Evolutionary conservation across 805 yeast species (phyloP).

Genomic region (Tetrapisispora namnaoensis): DNA sequence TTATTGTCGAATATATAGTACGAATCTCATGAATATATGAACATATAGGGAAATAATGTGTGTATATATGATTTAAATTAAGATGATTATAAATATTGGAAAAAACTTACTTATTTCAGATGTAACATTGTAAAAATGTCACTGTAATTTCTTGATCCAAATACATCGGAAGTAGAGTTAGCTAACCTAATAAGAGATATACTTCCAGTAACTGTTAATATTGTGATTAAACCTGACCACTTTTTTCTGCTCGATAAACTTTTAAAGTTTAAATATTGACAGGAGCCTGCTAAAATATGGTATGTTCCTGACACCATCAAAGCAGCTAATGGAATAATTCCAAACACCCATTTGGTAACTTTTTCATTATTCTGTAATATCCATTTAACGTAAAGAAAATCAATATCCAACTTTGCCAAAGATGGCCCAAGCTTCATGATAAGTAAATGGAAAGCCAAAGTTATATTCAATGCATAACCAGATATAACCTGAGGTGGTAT

Average conservation of each 20-base stretch:
- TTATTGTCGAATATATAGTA: background rate
- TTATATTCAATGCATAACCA: slow-evolving; percentile 16
- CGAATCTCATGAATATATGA: background rate
- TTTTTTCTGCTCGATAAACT: slow-evolving; percentile 11
- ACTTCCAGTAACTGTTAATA: slow-evolving; percentile 9
- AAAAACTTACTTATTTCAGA: background rate
- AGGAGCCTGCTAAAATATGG: slow-evolving; percentile 18
- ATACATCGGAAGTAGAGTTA: background rate
- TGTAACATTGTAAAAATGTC: slow-evolving; percentile 6
- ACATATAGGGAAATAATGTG: background rate
- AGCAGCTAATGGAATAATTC: slow-evolving; percentile 15
- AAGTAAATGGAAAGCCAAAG: slow-evolving; percentile 13
- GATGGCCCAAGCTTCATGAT: slow-evolving; percentile 14
- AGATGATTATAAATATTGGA: background rate
- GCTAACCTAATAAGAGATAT: slow-evolving; percentile 13
- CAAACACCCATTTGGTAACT: slow-evolving; percentile 14
- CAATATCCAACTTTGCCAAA: slow-evolving; percentile 8
- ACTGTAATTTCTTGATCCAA: slow-evolving; percentile 8
- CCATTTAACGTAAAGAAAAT: slow-evolving; percentile 19
- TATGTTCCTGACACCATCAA: slow-evolving; percentile 17
- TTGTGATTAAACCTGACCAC: slow-evolving; percentile 11
- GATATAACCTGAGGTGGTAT: slow-evolving; percentile 17
- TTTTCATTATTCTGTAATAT: slow-evolving; percentile 13
- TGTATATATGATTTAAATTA: too few species aligned
- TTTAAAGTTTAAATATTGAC: slow-evolving; percentile 13